A percentile compares a stretch with the other conserved stretches of the same genome.
These are phyloP conservation scores for Pseudonitzschia multiseries DNA, from an alignment of 108 stramenopile species.

Conservation along the genomic window DNA sequence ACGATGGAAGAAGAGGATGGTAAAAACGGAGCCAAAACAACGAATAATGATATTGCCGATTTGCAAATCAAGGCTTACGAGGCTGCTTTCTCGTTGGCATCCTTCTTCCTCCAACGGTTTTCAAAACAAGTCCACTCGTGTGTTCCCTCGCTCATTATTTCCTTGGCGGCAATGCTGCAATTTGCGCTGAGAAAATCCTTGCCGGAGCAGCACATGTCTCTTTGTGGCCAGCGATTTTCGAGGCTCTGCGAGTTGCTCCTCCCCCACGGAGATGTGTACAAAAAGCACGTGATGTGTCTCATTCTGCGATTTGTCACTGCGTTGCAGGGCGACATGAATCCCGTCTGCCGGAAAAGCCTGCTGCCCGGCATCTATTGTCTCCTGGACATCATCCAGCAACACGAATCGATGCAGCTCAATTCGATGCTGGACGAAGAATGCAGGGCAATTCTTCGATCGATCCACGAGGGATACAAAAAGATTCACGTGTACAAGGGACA, in stretches of 20 bases:
- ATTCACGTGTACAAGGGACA: conserved; percentile 75
- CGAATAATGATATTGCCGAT: too few relatives aligned
- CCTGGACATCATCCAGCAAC: conserved; percentile 68
- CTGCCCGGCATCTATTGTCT: conserved; percentile 65
- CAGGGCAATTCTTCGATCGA: conserved; percentile 60
- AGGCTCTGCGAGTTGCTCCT: conserved; percentile 72
- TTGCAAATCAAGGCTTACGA: conserved; percentile 31
- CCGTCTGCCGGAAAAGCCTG: conserved; percentile 43
- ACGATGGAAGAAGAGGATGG: not conserved
- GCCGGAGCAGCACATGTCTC: conserved; percentile 13
- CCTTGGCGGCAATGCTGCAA: conserved; percentile 43
- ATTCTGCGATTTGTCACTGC: conserved; percentile 63
- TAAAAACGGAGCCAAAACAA: conserved; percentile 5
- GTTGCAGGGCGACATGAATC: conserved; percentile 45
- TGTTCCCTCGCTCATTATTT: conserved; percentile 46
- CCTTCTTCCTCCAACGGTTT: conserved; percentile 64
- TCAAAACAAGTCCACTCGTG: conserved; percentile 76
- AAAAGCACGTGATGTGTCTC: conserved; percentile 75
- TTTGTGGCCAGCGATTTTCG: conserved; percentile 28
- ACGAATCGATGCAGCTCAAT: conserved; percentile 72
- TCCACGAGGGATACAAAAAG: conserved; percentile 72
- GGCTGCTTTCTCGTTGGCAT: conserved; percentile 46
- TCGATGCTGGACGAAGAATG: conserved; percentile 60
- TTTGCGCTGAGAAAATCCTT: conserved; percentile 32
- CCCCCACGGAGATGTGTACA: conserved; percentile 84